Evolutionary conservation across 1,284 basidiomycete genomes (phyloP), one percentile per base, ranked within the genome.

Genomic region (Trichosporon asahii): DNA sequence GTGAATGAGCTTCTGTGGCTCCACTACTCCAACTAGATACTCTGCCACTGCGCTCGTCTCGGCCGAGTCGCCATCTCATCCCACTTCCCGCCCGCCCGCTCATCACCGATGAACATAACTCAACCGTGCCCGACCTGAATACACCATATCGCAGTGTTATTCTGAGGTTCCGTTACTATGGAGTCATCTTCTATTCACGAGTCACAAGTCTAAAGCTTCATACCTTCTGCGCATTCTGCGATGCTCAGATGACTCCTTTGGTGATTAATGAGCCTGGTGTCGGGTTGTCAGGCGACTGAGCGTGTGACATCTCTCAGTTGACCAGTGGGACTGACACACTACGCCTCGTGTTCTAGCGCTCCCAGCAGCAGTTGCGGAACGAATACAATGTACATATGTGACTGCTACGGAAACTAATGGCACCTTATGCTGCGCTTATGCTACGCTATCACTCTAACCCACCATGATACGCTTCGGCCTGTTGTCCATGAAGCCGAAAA

Each of bases 401-500:
- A 53, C 57, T n/a, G 27, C 57, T 33, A 61, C 14, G 57, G 57
- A 31, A 31, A 31, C 27, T 27, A 31, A 60, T 60, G 55, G 11
- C 27, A 31, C 57, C 40, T 61, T 5, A 61, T 7, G 25, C 55
- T 49, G 46, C 46, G 46, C 46, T 49, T 29, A 60, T 7, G 31
- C 31, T 33, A 33, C 31, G 31, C 31, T 33, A 33, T 18, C 5
- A 11, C 27, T 18, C 25, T 14, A 61, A 33, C 57, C 57, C 27
- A 61, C 57, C 57, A 61, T 61, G 29, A 61, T 31, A 7, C 57
- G 27, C 57, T 61, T 61, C 57, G 57, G 57, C 57, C 57, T 31
- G 57, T 61, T 66, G 72, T 81, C 80, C 89, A 94, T 91, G 79
- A 91, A 92, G 44, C 89, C 88, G 84, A 95, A 95, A 75, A 97